Percentiles rank a stretch among this genome's conserved stretches.
phyloP scores from a whole-genome alignment of 257 asterid species.

The Solanum medicagineum region DNA sequence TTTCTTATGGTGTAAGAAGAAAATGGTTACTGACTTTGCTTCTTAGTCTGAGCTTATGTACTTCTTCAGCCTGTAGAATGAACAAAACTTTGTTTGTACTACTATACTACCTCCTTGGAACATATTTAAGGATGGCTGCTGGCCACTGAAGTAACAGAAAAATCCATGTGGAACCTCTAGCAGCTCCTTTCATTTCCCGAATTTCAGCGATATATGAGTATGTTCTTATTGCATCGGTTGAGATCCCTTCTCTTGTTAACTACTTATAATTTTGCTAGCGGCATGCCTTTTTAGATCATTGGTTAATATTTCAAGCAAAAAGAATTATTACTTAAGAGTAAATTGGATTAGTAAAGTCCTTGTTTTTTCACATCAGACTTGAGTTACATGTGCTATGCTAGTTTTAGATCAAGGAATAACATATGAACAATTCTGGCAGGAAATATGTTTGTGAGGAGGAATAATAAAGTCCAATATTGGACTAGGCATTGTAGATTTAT shows the following conservation, averaged over 20 bases:
- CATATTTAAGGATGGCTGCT: neutral
- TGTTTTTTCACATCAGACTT: neutral
- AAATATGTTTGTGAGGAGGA: neutral
- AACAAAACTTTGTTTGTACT: neutral
- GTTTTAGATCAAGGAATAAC: neutral
- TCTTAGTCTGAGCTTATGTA: neutral
- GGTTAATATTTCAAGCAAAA: neutral
- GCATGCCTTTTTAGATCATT: neutral
- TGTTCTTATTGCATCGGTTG: neutral
- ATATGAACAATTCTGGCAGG: neutral
- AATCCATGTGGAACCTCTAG: neutral
- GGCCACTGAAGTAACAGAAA: neutral
- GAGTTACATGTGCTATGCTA: neutral
- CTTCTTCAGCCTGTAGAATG: neutral
- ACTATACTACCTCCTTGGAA: neutral
- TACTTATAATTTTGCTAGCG: neutral
- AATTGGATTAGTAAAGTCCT: neutral
- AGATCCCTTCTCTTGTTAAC: neutral
- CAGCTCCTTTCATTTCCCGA: neutral
- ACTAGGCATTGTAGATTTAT: neutral
- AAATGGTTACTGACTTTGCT: neutral
- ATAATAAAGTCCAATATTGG: neutral
- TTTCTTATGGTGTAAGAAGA: neutral
- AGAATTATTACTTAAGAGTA: neutral
- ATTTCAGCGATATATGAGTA: neutral